These are phyloP conservation scores for Mycena sp. DNA, from an alignment of 1,284 basidiomycete species.

Conservation along the genomic window DNA sequence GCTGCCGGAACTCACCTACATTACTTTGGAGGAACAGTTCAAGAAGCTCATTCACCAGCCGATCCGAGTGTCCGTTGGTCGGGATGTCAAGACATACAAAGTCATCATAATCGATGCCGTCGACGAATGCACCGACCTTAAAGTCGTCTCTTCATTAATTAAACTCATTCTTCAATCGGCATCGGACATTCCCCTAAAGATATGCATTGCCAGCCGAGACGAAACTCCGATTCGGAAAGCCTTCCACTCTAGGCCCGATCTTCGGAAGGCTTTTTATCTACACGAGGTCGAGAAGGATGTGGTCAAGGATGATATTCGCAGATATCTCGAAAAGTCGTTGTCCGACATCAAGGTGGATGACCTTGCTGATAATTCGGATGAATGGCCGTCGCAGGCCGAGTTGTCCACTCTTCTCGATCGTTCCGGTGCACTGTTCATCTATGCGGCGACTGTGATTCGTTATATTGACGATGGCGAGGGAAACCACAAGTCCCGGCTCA, in stretches of 20 bases:
- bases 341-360: conserved; percentile 3
- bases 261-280: conserved; percentile 4
- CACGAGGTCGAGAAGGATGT: conserved; percentile 32
- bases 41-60: conserved; percentile 28
- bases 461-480: conserved; percentile 18
- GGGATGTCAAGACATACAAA: conserved; percentile 2
- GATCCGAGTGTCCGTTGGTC: neutral
- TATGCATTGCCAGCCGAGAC: conserved; percentile 29
- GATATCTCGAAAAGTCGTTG: conserved; percentile 24
- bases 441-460: conserved; percentile 28
- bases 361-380: neutral
- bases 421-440: no score
- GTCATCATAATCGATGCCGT: conserved; percentile 32
- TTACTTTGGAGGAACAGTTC: conserved; percentile 26
- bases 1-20: conserved; percentile 3
- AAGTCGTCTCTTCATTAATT: conserved; percentile 8
- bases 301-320: conserved; percentile 28
- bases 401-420: conserved; percentile 17
- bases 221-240: conserved; percentile 18
- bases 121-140: conserved; percentile 29
- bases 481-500: conserved; percentile 6
- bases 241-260: neutral
- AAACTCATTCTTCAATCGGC: conserved; percentile 10
- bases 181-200: conserved; percentile 21
- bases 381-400: neutral